Evolutionary conservation across 805 yeast species (phyloP), one percentile per base, ranked within the genome.

Genomic region (Starmerella geochares): DNA sequence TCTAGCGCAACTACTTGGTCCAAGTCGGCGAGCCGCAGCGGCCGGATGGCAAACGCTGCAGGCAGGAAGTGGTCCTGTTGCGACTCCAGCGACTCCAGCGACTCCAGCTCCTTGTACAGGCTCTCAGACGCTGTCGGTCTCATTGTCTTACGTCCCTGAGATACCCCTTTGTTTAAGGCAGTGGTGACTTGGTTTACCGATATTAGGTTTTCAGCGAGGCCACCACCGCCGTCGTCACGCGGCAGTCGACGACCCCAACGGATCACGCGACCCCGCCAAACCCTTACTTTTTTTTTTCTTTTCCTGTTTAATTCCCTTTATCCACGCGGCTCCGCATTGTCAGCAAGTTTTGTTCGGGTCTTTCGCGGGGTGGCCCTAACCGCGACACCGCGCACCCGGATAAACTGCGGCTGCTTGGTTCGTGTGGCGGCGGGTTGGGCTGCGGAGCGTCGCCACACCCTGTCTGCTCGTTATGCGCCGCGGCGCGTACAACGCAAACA

Each of bases 1-100:
- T 90, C 97, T 37, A 88, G 71, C 13, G 63, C 74, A 16, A 68
- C 60, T 29, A 81, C 79, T 60, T 78, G 79, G 28, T 76, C 79
- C 14, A 79, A 62, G 64, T 90, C 98, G 54, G 77, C 77, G n/a
- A 79, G 61, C n/a, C 78, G 76, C 56, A 87, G 71, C 5, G 96
- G 95, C 59, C 96, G 75, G 50, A 86, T 74, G 49, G 78, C 77
- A 54, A 79, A 66, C 58, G 80, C 83, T 29, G 74, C 68, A 3
- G 86, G 86, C 47, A 66, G 51, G 25, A 46, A 50, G 44, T 42
- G 41, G 28, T 61, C 60, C 44, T 55, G 55, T 48, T 54, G 51
- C 16, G 46, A 28, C 20, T 38, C 42, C 3, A 38, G 17, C 19
- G 42, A 38, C 20, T 38, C 42, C 31, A 38, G 28, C 28, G 42